Evolutionary conservation across 176 grass and related monocot genomes (phyloP), one percentile per base, ranked within the genome.

Genomic region (Aechmea fasciata): DNA sequence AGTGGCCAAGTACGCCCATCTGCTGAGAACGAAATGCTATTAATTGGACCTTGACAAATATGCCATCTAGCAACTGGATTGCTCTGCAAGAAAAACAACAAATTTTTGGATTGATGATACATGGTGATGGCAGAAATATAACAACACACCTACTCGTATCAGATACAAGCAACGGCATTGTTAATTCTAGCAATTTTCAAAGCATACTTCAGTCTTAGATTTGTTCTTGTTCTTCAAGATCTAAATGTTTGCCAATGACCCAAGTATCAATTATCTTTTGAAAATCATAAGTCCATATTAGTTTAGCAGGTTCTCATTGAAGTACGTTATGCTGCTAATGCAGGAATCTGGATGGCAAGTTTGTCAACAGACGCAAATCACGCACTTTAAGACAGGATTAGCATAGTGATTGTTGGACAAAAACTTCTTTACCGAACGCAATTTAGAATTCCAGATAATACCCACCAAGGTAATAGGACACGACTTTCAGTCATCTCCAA

Each of bases 1-100:
- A 78, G 87, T 90, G 50, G 95, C 87, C 75, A 99, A 83, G 23
- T 85, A 94, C 76, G 77, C 75, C 33, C 95, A 78, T 99, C 87
- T 6, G 80, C 71, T 23, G 90, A 99, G 77, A 99, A 99, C 50
- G 89, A 99, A 63, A 94, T 82, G 73, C 74, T 81, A 75, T 93
- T 99, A 77, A 94, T 83, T 70, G 90, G 80, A 88, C 95, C 90
- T 78, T 86, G 82, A 83, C 82, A 99, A 51, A 99, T 94, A 75
- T 94, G 95, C 90, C 95, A 99, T 80, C 90, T 90, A 71, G 90
- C 87, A 65, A 76, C 64, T 71, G 95, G 90, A 80, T 99, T 99
- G 49, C 82, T 87, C 95, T 94, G 82, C 67, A 78, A 57, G 68
- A 73, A 72, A 17, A 88, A 78, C 78, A 52, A 50, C 15, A 52